phyloP scores from a whole-genome alignment of 169 alveolate species.

The Perkinsus marinus region DNA sequence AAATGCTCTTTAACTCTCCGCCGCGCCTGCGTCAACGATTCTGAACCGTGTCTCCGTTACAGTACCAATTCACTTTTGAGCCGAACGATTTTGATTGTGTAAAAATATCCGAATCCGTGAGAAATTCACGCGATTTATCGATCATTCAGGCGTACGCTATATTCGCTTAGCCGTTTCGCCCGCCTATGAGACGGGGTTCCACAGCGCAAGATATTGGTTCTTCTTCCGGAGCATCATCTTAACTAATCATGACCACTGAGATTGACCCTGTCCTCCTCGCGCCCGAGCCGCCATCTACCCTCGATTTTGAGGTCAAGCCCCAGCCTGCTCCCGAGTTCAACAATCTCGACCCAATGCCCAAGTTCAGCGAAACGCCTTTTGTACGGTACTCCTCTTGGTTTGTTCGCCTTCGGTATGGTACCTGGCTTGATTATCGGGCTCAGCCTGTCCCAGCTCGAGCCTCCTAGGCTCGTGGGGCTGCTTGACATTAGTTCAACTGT shows the following conservation, averaged over 20 bases:
- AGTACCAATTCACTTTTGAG: too few relatives aligned
- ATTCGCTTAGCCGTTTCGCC: not conserved
- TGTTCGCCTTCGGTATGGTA: not conserved
- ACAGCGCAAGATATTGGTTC: not conserved
- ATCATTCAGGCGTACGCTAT: not conserved
- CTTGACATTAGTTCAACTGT: too few relatives aligned
- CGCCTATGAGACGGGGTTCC: not conserved
- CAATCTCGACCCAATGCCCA: not conserved
- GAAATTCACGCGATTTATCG: not conserved
- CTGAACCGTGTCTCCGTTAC: conserved; percentile 2
- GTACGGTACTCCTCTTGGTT: not conserved
- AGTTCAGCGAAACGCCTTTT: not conserved
- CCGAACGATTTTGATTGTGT: not conserved
- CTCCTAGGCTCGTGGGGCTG: too few relatives aligned
- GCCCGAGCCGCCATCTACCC: not conserved
- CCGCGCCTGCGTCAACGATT: too few relatives aligned
- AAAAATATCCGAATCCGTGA: not conserved
- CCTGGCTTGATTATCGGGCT: not conserved
- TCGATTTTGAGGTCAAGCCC: not conserved
- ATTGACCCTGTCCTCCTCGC: not conserved
- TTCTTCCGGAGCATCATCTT: not conserved
- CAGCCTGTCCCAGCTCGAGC: too few relatives aligned
- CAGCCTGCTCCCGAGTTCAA: not conserved
- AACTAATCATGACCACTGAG: not conserved
- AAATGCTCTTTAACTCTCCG: too few relatives aligned